phyloP scores from a whole-genome alignment of 257 asterid genomes.

The Nicotiana attenuata region DNA sequence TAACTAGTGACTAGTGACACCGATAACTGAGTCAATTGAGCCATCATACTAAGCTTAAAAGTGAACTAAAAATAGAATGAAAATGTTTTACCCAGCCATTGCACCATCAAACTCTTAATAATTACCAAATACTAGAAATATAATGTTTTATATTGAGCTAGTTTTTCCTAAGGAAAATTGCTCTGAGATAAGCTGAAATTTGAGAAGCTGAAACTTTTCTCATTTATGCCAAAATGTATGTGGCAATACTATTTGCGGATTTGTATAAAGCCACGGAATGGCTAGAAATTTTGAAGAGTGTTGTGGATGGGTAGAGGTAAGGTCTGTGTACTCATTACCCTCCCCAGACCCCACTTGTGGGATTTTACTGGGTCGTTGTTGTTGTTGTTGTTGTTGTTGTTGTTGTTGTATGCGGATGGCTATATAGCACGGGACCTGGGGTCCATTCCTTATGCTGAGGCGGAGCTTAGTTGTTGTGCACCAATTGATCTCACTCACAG shows the following conservation, averaged over 20 bases:
- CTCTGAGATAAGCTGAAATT: not conserved
- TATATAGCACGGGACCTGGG: not conserved
- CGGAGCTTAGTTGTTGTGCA: not conserved
- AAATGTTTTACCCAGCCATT: not conserved
- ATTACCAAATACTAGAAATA: not conserved
- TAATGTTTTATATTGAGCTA: not conserved
- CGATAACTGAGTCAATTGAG: not conserved
- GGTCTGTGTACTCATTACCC: too few species aligned
- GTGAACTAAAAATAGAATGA: not conserved
- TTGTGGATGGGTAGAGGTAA: not conserved
- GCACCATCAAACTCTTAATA: not conserved
- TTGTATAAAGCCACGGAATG: not conserved
- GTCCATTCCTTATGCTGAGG: not conserved
- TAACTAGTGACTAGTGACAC: not conserved
- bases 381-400: too few species aligned
- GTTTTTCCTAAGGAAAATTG: not conserved
- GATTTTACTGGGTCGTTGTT: too few species aligned
- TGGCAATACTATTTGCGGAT: not conserved
- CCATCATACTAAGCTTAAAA: not conserved
- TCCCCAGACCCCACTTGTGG: too few species aligned
- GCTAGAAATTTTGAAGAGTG: not conserved
- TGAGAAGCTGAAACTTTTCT: not conserved
- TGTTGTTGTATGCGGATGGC: not conserved
- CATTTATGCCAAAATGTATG: not conserved
- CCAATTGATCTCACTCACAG: not conserved